These are phyloP conservation scores for Kodamaea kaohsiungensis DNA, from an alignment of 805 yeast genomes.

Conservation along the genomic window DNA sequence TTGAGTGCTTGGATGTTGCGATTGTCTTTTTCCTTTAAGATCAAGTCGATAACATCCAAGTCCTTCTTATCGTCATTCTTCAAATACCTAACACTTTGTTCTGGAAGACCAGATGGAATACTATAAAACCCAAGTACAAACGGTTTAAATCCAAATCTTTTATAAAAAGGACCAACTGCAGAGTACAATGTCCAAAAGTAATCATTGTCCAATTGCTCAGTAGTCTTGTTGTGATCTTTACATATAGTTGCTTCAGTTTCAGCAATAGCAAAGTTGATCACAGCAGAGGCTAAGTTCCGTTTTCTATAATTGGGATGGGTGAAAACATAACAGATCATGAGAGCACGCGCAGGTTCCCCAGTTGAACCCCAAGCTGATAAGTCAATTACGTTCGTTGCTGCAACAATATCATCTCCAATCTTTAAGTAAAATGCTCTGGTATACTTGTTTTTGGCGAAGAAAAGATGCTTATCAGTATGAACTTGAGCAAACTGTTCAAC, in stretches of 20 bases:
- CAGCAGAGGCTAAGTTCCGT: constrained; percentile 29
- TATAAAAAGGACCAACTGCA: constrained; percentile 70
- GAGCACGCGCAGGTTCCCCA: constrained; percentile 1
- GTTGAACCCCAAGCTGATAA: not conserved
- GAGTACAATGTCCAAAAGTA: constrained; percentile 60
- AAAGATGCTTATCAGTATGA: constrained; percentile 14
- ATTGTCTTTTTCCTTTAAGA: constrained; percentile 34
- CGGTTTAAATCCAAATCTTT: constrained; percentile 56
- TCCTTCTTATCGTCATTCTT: constrained; percentile 25
- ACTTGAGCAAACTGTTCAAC: constrained; percentile 25
- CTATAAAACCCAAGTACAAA: constrained; percentile 37
- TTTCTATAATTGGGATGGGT: constrained; percentile 26
- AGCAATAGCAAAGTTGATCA: constrained; percentile 30
- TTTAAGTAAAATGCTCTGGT: constrained; percentile 5
- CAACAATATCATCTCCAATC: constrained; percentile 5
- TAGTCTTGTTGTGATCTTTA: constrained; percentile 20
- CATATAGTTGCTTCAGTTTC: constrained; percentile 32
- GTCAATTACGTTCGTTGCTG: constrained; percentile 3
- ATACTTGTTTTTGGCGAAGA: constrained; percentile 7
- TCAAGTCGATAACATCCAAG: constrained; percentile 28
- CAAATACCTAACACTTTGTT: constrained; percentile 21
- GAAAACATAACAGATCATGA: constrained; percentile 22
- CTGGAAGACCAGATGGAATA: constrained; percentile 21
- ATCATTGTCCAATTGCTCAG: constrained; percentile 24
- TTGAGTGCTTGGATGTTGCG: not conserved